Evolutionary conservation across 140 eudicot genomes (phyloP), one percentile per base, ranked within the genome.

Genomic region (Stevia rebaudiana): DNA sequence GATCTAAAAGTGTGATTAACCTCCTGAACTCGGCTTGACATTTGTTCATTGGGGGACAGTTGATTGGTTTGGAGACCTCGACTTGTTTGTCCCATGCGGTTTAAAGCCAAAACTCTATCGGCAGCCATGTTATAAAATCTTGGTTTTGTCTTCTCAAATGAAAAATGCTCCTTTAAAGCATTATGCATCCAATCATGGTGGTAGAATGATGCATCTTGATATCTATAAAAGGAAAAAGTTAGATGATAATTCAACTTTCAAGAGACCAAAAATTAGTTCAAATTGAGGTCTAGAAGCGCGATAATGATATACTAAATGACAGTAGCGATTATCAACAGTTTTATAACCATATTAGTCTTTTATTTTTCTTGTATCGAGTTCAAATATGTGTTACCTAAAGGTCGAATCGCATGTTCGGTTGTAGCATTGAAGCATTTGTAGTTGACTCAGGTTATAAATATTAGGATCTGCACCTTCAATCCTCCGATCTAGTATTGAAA

Each of bases 361-460:
- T 21, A 3, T 6, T 31, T 40, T 24, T 18, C 41, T 57, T 22
- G 60, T 31, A 24, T 8, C 17, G 1, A 24, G 68, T 47, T 64
- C 64, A 23, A 67, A 52, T 35, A 35, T 23, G 42, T 22, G 16
- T 11, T 86, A 87, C 85, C 86, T 84, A 11, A 76, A 60, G 18
- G 63, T 51, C 22, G 81, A 63, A 61, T 56, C 74, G 3, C 50
- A 67, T 50, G 80, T 68, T 69, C 71, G 91, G 69, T 77, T 82
- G 61, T 78, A 81, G 80, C 87, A 78, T 72, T 81, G 87, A 62
- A 86, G 87, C 87, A 83, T 79, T 25, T 91, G 95, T 15, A 86
- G 83, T 70, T 83, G 95, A 70, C 92, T 89, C 18, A 83, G 77
- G 63, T 86, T 86, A 79, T 65, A 89, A 53, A 89, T 79, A 50